A percentile compares a stretch with the other conserved stretches of the same genome.
phyloP scores from a whole-genome alignment of 495 filamentous ascomycete genomes.

The Neurospora sp. region DNA sequence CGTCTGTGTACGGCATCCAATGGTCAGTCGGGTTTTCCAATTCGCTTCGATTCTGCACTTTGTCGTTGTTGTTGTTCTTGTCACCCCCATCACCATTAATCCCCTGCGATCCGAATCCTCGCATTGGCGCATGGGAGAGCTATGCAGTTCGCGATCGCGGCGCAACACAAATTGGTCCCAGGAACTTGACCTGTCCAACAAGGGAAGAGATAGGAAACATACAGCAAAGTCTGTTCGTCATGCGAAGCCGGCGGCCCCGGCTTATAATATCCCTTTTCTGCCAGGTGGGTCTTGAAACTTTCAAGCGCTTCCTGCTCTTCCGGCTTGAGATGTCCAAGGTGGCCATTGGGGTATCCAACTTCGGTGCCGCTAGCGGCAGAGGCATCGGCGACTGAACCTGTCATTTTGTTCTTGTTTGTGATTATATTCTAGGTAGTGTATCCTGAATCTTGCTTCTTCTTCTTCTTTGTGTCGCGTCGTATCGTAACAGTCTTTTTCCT shows the following conservation, averaged over 20 bases:
- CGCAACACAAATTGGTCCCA: neutral
- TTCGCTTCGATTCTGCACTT: neutral
- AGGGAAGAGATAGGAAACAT: slow-evolving; percentile 19
- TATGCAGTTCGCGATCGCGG: neutral
- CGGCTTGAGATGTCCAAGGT: slow-evolving; percentile 60
- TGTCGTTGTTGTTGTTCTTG: neutral
- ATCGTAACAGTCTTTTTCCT: neutral
- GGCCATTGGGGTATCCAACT: slow-evolving; percentile 51
- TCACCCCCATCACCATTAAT: neutral
- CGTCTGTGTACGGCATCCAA: slow-evolving; percentile 40
- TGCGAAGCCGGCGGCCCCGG: slow-evolving; percentile 49
- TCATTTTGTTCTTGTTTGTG: slow-evolving; percentile 1
- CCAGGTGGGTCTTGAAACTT: slow-evolving; percentile 56
- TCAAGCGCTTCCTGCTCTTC: slow-evolving; percentile 54
- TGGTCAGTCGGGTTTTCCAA: neutral
- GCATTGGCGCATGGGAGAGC: neutral
- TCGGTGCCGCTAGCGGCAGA: slow-evolving; percentile 24
- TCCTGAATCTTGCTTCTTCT: neutral
- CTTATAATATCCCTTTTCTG: slow-evolving; percentile 55
- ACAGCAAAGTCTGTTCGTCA: slow-evolving; percentile 77
- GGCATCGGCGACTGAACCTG: slow-evolving; percentile 1
- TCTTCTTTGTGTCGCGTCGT: neutral
- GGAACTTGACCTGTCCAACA: neutral
- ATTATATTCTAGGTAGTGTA: neutral
- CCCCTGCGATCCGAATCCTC: neutral